Percentiles rank a stretch among this genome's conserved stretches.
phyloP scores from a whole-genome alignment of 179 eudicot genomes.

The Spinacia oleracea region DNA sequence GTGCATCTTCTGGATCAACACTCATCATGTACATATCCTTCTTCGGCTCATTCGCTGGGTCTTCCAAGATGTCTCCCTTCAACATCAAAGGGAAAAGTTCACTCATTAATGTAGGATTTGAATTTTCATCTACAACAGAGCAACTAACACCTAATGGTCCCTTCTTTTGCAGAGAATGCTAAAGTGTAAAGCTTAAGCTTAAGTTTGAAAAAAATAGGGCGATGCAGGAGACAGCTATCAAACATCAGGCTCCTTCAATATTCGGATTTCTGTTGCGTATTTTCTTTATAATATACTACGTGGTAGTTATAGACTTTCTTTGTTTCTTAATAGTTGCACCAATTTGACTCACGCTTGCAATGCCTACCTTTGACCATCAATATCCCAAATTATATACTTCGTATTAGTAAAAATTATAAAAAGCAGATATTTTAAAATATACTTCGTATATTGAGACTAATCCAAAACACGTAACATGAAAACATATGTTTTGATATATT shows the following conservation, averaged over 20 bases:
- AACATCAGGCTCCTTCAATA: neutral
- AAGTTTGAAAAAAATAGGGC: neutral
- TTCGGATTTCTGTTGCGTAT: neutral
- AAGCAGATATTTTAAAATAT: no score
- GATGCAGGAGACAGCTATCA: neutral
- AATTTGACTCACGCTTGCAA: no score
- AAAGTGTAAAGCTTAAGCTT: neutral
- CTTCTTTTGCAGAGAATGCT: conserved; percentile 2
- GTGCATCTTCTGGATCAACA: conserved; percentile 88
- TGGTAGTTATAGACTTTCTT: no score
- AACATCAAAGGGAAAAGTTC: conserved; percentile 10
- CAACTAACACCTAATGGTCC: neutral
- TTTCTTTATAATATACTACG: no score
- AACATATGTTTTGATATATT: no score
- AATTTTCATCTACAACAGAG: neutral
- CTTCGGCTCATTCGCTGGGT: conserved; percentile 86
- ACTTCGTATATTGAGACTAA: no score
- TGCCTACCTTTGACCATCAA: no score
- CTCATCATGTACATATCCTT: conserved; percentile 97
- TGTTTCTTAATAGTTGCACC: no score
- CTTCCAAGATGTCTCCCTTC: conserved; percentile 95
- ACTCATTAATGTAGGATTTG: neutral
- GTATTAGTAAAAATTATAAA: no score
- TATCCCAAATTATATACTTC: no score
- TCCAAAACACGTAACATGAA: no score